Conservation (phyloP, 2,329 filamentous ascomycete genomes). For the Botryotinia narcissicola region DNA sequence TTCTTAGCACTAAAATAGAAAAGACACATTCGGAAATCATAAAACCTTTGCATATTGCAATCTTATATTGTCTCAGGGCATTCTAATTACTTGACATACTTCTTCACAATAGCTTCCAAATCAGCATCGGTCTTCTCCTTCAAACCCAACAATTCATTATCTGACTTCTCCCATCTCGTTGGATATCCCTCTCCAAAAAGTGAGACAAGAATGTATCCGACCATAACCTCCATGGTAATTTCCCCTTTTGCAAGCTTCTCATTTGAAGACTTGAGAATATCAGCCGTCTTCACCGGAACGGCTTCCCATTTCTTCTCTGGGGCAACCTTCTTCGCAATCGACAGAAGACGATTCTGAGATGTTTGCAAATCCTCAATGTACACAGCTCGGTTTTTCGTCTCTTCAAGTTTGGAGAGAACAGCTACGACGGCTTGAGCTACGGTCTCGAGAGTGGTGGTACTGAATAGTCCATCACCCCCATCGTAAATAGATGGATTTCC, state of each 20-base stretch:
- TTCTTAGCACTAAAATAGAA: too few relatives aligned
- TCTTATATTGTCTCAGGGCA: neutral
- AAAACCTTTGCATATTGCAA: neutral
- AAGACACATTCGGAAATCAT: too few relatives aligned
- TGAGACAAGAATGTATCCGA: slow-evolving; percentile 38
- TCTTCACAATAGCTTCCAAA: slow-evolving; percentile 39
- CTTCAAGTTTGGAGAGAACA: slow-evolving; percentile 48
- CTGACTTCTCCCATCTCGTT: slow-evolving; percentile 40
- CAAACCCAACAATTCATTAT: slow-evolving; percentile 46
- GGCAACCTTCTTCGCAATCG: slow-evolving; percentile 38
- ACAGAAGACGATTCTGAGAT: slow-evolving; percentile 45
- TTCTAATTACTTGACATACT: neutral
- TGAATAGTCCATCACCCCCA: slow-evolving; percentile 50
- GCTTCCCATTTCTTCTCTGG: slow-evolving; percentile 35
- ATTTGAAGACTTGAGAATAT: slow-evolving; percentile 27
- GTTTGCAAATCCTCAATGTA: slow-evolving; percentile 46
- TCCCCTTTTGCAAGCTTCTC: slow-evolving; percentile 32
- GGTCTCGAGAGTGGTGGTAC: slow-evolving; percentile 46
- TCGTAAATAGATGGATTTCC: slow-evolving; percentile 47
- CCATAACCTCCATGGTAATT: slow-evolving; percentile 37
- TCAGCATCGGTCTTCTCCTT: slow-evolving; percentile 42
- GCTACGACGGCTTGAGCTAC: slow-evolving; percentile 50
- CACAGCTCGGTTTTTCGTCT: slow-evolving; percentile 53
- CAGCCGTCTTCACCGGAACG: slow-evolving; percentile 22
- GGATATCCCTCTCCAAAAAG: slow-evolving; percentile 40